Evolutionary conservation across 805 yeast genomes (phyloP).

Genomic region (Wickerhamomyces xylosicus): DNA sequence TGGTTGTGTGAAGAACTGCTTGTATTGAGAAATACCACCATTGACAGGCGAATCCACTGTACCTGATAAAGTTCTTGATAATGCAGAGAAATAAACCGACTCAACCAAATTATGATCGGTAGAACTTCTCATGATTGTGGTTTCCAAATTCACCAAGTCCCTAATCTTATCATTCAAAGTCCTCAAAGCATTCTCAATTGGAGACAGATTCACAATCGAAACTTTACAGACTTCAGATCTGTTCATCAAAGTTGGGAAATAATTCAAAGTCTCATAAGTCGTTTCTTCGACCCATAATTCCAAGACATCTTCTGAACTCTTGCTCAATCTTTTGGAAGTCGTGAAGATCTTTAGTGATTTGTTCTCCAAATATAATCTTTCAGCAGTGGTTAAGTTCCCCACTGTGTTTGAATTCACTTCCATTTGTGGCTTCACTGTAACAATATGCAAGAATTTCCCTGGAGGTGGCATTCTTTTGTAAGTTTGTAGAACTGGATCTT

Average conservation of each 20-base stretch:
- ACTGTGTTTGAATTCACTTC: constrained; percentile 28
- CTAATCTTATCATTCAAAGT: constrained; percentile 57
- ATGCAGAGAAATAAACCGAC: constrained; percentile 44
- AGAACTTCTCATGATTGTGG: constrained; percentile 35
- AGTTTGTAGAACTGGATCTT: constrained; percentile 5
- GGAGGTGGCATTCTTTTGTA: constrained; percentile 46
- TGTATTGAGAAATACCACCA: constrained; percentile 83
- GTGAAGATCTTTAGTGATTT: constrained; percentile 64
- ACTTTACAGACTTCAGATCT: constrained; percentile 57
- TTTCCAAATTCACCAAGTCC: constrained; percentile 62
- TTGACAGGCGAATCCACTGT: constrained; percentile 89
- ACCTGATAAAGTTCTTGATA: constrained; percentile 67
- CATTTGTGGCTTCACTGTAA: constrained; percentile 60
- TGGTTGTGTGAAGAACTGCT: constrained; percentile 45
- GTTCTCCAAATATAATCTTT: constrained; percentile 65
- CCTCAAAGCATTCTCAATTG: constrained; percentile 72
- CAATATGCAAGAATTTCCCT: constrained; percentile 67
- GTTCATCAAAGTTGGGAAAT: constrained; percentile 85
- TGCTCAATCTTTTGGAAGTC: constrained; percentile 49
- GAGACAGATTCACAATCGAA: constrained; percentile 52
- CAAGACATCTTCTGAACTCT: constrained; percentile 60
- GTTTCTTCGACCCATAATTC: constrained; percentile 88
- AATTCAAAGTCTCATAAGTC: constrained; percentile 59
- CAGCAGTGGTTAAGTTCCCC: constrained; percentile 36
- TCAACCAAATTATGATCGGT: constrained; percentile 31